Conservation (phyloP, 257 asterid genomes). For the Mentha longifolia region DNA sequence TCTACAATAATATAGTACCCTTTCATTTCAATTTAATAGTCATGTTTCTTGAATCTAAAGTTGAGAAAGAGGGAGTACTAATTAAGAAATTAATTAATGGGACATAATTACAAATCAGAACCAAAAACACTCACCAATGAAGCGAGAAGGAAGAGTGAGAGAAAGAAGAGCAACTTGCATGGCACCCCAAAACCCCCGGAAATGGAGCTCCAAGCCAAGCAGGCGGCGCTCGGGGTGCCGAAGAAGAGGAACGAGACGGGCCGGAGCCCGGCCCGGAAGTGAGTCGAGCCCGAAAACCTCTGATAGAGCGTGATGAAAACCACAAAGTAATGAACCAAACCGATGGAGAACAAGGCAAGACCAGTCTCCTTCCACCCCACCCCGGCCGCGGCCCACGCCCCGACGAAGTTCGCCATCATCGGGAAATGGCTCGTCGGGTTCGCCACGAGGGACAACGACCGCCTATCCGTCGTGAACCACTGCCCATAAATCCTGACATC, state of each 20-base stretch:
- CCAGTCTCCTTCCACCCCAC: constrained; percentile 56
- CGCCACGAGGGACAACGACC: constrained; percentile 51
- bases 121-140: constrained; percentile 45
- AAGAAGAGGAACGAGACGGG: constrained; percentile 52
- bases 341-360: constrained; percentile 45
- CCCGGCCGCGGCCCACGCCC: constrained; percentile 48
- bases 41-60: too few relatives aligned
- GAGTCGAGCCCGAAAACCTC: constrained; percentile 40
- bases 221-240: constrained; percentile 55
- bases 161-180: constrained; percentile 54
- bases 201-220: constrained; percentile 58
- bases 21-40: too few relatives aligned
- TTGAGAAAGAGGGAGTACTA: too few relatives aligned
- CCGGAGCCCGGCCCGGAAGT: constrained; percentile 44
- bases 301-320: constrained; percentile 41
- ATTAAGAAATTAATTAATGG: too few relatives aligned
- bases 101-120: neutral
- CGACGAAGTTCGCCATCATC: constrained; percentile 54
- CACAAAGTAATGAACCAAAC: constrained; percentile 24
- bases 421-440: constrained; percentile 61
- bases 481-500: constrained; percentile 58
- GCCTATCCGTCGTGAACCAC: constrained; percentile 58
- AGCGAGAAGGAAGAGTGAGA: constrained; percentile 52
- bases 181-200: constrained; percentile 44
- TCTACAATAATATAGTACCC: too few relatives aligned